Base-by-base conservation (phyloP, 2,329 filamentous ascomycete genomes). In the Fusarium hainanense region DNA sequence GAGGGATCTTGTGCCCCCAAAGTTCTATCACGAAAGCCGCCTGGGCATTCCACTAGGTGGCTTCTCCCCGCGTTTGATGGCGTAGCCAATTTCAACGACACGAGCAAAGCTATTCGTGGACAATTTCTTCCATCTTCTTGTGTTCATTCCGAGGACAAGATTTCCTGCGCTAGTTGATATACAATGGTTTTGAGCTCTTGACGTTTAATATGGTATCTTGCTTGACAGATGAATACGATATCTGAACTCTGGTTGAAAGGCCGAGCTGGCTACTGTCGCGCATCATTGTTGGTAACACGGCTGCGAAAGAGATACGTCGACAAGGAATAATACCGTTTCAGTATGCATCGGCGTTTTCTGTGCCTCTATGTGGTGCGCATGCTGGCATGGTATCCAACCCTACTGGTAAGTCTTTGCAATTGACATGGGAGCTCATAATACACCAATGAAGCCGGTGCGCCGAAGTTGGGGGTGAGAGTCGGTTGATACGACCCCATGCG, bases 71-170 rank as follows among this genome's bases (percentile, higher is more conserved):
- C 50, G 28, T 51, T 57, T 27, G 49, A 66, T 34, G 48, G 58
- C 42, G 43, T 54, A 51, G 62, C 40, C 59, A 58, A 48, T 46
- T 65, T 34, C 34, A 41, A 58, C 34, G 34, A 25, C 50, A 54
- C 32, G 47, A 28, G 28, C 23, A 49, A 56, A 47, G 49, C 43
- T 30, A 74, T 74, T 74, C 72, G 72, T 74, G 72, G 72, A 66
- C 42, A 62, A 66, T 58, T 66, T 66, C 16, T 42, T 65, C 72
- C 68, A 61, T 47, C 55, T 50, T 40, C 42, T 10, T 34, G 51
- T 28, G 41, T 58, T 41, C 27, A 28, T 34, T 54, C 60, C 23
- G 56, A 61, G 48, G 43, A 28, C 42, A 44, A 52, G 25, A 46
- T 44, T 58, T 37, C 23, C 49, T 54, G 30, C 47, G 34, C 40